Conservation (phyloP, 169 alveolate genomes). For the Eimeria zaria region DNA sequence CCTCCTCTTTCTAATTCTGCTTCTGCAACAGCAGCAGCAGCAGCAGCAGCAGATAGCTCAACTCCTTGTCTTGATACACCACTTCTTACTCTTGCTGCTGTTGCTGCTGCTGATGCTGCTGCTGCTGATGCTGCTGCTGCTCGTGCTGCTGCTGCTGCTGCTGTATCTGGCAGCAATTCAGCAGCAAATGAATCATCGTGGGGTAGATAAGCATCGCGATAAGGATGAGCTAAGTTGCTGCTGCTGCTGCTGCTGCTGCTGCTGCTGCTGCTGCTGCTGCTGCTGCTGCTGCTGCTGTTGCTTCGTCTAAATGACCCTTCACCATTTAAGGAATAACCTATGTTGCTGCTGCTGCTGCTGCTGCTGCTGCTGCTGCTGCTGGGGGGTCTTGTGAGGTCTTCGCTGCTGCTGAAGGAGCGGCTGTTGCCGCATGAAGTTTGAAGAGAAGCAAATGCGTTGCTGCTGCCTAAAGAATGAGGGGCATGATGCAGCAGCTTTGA, state of each 20-base stretch:
- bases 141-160: slow-evolving; percentile 54
- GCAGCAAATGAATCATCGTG: slow-evolving; percentile 4
- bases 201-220: neutral
- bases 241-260: slow-evolving; percentile 43
- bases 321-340: neutral
- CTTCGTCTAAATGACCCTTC: neutral
- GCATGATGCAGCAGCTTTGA: slow-evolving; percentile 49
- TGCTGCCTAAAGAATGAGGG: slow-evolving; percentile 31
- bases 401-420: slow-evolving; percentile 67
- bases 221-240: neutral
- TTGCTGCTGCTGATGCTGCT: neutral
- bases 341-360: slow-evolving; percentile 49
- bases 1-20: too few relatives aligned
- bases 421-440: slow-evolving; percentile 39
- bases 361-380: slow-evolving; percentile 51
- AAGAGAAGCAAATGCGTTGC: neutral
- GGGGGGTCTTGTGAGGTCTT: slow-evolving; percentile 8
- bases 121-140: slow-evolving; percentile 56
- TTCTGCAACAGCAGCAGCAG: slow-evolving; percentile 64
- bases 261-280: too few relatives aligned
- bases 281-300: slow-evolving; percentile 8
- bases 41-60: slow-evolving; percentile 2
- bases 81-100: neutral
- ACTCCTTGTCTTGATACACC: neutral
- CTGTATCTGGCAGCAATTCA: slow-evolving; percentile 13